These are phyloP conservation scores for Arthroderma sp. DNA, from an alignment of 2,329 filamentous ascomycete species.

Conservation along the genomic window DNA sequence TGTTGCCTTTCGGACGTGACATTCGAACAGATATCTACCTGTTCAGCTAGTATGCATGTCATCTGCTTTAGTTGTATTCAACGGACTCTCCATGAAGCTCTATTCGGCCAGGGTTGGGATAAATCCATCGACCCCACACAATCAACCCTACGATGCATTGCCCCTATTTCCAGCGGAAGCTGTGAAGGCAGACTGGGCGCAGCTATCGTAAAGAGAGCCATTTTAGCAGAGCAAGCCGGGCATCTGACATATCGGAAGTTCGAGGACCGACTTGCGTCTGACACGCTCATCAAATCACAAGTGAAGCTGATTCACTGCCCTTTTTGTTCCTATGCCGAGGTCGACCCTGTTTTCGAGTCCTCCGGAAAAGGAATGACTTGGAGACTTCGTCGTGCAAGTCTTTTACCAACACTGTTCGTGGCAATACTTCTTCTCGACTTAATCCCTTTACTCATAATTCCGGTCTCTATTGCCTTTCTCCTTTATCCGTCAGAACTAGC, in stretches of 20 bases:
- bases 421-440: conserved; percentile 30
- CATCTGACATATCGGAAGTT: conserved; percentile 60
- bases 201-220: conserved; percentile 57
- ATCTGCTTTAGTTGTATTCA: conserved; percentile 61
- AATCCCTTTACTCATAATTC: conserved; percentile 34
- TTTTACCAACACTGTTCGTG: conserved; percentile 39
- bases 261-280: conserved; percentile 64
- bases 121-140: conserved; percentile 60
- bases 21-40: conserved; percentile 36
- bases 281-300: conserved; percentile 58
- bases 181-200: conserved; percentile 63
- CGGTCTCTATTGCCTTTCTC: conserved; percentile 42
- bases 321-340: conserved; percentile 83
- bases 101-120: conserved; percentile 88
- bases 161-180: conserved; percentile 50
- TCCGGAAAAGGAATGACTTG: conserved; percentile 39
- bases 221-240: conserved; percentile 56
- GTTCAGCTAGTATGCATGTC: conserved; percentile 30
- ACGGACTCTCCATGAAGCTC: conserved; percentile 67
- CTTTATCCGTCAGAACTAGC: conserved; percentile 39
- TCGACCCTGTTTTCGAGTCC: conserved; percentile 62
- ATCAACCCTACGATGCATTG: conserved; percentile 72
- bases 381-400: conserved; percentile 45
- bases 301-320: conserved; percentile 72
- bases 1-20: conserved; percentile 35